Conservation (phyloP, 495 filamentous ascomycete species). For the Aspergillus saccharolyticus region DNA sequence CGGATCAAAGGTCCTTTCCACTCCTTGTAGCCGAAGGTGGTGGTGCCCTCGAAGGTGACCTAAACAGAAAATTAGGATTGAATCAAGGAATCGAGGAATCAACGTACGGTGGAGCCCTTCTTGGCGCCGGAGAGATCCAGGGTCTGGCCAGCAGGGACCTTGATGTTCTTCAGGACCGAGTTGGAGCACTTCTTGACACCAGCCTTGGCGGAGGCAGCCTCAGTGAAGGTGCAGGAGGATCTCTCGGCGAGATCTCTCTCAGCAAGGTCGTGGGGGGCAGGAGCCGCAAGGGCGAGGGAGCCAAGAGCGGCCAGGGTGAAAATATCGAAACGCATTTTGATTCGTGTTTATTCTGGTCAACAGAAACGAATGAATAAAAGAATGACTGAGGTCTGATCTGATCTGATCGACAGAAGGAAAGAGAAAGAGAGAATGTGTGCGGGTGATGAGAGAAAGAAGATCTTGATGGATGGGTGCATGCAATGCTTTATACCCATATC, state of each 20-base stretch:
- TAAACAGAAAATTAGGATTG: conserved; percentile 7
- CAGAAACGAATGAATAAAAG: not conserved
- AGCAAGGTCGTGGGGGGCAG: not conserved
- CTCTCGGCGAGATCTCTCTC: conserved; percentile 6
- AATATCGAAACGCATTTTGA: conserved; percentile 9
- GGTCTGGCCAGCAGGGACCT: conserved; percentile 48
- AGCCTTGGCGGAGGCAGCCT: conserved; percentile 31
- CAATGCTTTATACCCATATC: not conserved
- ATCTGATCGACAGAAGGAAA: not conserved
- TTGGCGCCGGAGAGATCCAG: conserved; percentile 45
- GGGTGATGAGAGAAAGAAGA: not conserved
- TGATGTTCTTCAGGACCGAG: conserved; percentile 40
- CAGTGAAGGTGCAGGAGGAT: conserved; percentile 38
- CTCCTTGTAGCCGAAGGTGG: conserved; percentile 51
- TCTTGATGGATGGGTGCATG: not conserved
- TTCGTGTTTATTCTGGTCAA: not conserved
- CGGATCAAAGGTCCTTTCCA: conserved; percentile 47
- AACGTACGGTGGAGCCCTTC: conserved; percentile 37
- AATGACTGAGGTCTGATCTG: not conserved
- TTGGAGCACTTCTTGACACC: conserved; percentile 47
- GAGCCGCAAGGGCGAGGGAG: conserved; percentile 9
- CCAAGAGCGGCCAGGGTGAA: conserved; percentile 5
- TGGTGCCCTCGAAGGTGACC: conserved; percentile 49
- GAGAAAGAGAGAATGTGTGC: not conserved
- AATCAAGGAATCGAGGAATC: conserved; percentile 26